Base-by-base conservation (phyloP, 176 grass and related monocot species). In the Raddia guianensis region DNA sequence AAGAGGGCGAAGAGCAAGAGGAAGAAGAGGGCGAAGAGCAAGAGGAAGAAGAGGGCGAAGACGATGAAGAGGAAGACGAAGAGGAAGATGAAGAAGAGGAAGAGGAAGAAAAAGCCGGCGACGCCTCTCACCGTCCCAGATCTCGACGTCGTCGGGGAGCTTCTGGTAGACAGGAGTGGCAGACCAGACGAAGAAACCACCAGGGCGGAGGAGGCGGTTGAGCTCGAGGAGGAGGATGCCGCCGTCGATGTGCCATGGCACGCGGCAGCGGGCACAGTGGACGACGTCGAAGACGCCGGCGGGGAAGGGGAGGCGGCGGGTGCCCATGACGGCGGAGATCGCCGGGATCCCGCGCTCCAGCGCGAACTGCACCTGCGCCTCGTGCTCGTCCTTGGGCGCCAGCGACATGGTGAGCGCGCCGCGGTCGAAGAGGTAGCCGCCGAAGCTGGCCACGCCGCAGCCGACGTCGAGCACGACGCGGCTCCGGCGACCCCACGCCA, bases 291-390 rank as follows among this genome's bases (percentile, higher is more conserved):
- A 99, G 7, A 91, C 88, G 68, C 75, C 82, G 60, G 79, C 74
- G 1, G 93, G 97, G 76, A 95, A 99, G 1, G 89, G 91, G 4
- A 99, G 92, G 11, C 97, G 87, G 48, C 56, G 83, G 0, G 97
- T 99, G 64, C 97, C 97, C 97, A 99, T 99, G 6, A 99, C 97
- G 2, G 93, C 91, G 12, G 92, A 95, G 71, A 99, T 90, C 19
- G 93, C 96, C 49, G 96, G 96, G 73, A 99, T 93, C n/a, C 92
- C 96, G 5, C 96, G 82, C 88, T 99, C 92, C 59, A 99, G 80
- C 61, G 97, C 97, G 84, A 99, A 95, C 76, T 99, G 97, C 63
- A 99, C 97, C 86, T 99, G 97, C 67, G 97, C 97, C 80, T 93
- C 97, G 79, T 99, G 93, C 88, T 99, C 97, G 79, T 95, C 97